A percentile compares a stretch with the other conserved stretches of the same genome.
phyloP scores from a whole-genome alignment of 73 alveolate species.

The Durusdinium trenchii region DNA sequence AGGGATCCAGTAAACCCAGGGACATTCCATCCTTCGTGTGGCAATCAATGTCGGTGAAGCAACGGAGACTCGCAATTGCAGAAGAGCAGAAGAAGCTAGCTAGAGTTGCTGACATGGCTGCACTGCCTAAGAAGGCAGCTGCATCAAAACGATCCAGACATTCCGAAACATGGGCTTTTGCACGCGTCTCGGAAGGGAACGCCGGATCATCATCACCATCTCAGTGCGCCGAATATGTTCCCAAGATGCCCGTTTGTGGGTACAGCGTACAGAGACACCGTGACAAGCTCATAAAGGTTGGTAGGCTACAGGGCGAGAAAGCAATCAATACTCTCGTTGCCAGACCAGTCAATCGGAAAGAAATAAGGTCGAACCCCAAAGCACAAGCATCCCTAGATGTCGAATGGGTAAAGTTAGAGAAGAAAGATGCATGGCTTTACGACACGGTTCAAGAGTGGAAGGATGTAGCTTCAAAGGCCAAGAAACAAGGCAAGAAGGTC shows the following conservation, averaged over 20 bases:
- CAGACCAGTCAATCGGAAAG: constrained; percentile 3
- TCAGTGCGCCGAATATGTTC: not conserved
- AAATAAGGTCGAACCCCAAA: not conserved
- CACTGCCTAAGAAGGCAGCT: not conserved
- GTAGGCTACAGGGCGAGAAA: not conserved
- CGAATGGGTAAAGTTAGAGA: not conserved
- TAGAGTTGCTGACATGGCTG: not conserved
- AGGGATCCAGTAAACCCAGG: constrained; percentile 3
- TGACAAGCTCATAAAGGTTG: not conserved
- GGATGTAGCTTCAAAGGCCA: not conserved
- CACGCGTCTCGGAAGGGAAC: not conserved
- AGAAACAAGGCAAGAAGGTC: constrained; percentile 2
- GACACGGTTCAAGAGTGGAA: constrained; percentile 4
- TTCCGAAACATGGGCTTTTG: not conserved
- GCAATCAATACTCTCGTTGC: not conserved
- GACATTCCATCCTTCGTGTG: not conserved
- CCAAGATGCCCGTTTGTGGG: not conserved
- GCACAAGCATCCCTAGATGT: constrained; percentile 4
- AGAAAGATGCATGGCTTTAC: constrained; percentile 20
- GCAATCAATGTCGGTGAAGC: not conserved
- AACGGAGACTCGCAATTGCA: not conserved
- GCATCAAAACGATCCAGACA: not conserved
- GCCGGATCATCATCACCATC: not conserved
- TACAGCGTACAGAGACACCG: not conserved
- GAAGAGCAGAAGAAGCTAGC: constrained; percentile 13